These are phyloP conservation scores for Cerioporus squamosus DNA, from an alignment of 1,284 basidiomycete genomes.

Conservation along the genomic window DNA sequence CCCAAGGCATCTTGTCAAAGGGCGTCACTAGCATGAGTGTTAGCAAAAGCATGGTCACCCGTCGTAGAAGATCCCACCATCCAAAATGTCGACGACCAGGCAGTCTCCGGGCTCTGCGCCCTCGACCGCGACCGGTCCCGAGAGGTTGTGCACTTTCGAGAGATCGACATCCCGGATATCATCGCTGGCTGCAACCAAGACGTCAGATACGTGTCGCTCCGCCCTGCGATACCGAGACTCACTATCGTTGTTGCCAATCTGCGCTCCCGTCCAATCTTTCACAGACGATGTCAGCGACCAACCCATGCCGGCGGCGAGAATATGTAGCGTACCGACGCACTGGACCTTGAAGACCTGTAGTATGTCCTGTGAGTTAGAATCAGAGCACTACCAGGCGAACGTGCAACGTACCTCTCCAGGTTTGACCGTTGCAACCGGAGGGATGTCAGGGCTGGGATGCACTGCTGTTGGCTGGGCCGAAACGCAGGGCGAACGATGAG, in stretches of 20 bases:
- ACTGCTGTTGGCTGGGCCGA: not conserved
- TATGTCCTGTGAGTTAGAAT: not conserved
- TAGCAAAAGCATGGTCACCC: not conserved
- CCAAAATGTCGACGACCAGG: slow-evolving; percentile 78
- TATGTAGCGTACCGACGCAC: slow-evolving; percentile 59
- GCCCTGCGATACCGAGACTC: slow-evolving; percentile 21
- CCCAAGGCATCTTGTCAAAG: slow-evolving; percentile 83
- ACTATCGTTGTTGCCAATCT: slow-evolving; percentile 79
- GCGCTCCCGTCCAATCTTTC: slow-evolving; percentile 75
- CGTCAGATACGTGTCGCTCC: not conserved
- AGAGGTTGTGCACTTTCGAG: slow-evolving; percentile 72
- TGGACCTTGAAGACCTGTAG: slow-evolving; percentile 70
- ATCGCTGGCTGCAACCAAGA: slow-evolving; percentile 54
- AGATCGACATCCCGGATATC: slow-evolving; percentile 72
- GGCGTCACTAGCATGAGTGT: slow-evolving; percentile 52
- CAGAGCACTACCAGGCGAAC: not conserved
- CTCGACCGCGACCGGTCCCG: slow-evolving; percentile 75
- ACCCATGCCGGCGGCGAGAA: not conserved
- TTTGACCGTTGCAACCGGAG: slow-evolving; percentile 65
- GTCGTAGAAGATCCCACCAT: slow-evolving; percentile 45
- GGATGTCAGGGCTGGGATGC: slow-evolving; percentile 65
- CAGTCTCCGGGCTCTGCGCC: slow-evolving; percentile 82
- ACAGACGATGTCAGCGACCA: slow-evolving; percentile 12
- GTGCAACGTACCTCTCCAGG: slow-evolving; percentile 55
- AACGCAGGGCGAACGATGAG: not conserved